These are phyloP conservation scores for Diaporthe amygdali DNA, from an alignment of 2,329 filamentous ascomycete species.

Conservation along the genomic window DNA sequence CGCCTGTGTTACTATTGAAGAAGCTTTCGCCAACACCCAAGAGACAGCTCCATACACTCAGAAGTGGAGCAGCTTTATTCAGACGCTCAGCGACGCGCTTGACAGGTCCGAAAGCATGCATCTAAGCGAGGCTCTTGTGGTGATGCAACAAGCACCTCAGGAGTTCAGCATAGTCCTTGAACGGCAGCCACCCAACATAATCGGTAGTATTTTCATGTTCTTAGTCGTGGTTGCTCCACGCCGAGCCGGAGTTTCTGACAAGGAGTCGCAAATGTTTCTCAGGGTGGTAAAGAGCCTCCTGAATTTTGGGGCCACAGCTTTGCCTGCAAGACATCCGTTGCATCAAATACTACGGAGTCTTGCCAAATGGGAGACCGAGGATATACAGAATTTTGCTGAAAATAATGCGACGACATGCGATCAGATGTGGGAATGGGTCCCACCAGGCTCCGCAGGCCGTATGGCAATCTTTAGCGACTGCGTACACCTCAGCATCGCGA, in stretches of 20 bases:
- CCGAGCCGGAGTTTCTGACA: neutral
- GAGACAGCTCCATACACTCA: neutral
- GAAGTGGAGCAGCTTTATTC: neutral
- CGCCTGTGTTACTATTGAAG: no score
- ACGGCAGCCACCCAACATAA: neutral
- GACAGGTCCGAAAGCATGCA: neutral
- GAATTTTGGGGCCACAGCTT: neutral
- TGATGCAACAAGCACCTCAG: slow-evolving; percentile 12
- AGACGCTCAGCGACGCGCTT: neutral
- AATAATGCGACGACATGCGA: neutral
- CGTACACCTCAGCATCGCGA: no score
- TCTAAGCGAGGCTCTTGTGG: neutral
- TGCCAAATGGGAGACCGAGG: neutral
- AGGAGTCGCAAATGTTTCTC: neutral
- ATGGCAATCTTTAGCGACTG: no score
- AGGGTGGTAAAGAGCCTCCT: neutral
- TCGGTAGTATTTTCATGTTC: neutral
- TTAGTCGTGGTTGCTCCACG: neutral
- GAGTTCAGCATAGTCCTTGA: slow-evolving; percentile 8
- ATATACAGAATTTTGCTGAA: neutral
- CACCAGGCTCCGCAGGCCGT: no score
- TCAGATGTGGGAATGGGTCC: neutral
- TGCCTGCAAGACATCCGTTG: neutral
- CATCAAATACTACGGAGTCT: neutral
- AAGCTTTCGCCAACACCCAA: neutral